These are phyloP conservation scores for Saccharomyces pastorianus DNA, from an alignment of 1,139 yeast genomes.

Conservation along the genomic window DNA sequence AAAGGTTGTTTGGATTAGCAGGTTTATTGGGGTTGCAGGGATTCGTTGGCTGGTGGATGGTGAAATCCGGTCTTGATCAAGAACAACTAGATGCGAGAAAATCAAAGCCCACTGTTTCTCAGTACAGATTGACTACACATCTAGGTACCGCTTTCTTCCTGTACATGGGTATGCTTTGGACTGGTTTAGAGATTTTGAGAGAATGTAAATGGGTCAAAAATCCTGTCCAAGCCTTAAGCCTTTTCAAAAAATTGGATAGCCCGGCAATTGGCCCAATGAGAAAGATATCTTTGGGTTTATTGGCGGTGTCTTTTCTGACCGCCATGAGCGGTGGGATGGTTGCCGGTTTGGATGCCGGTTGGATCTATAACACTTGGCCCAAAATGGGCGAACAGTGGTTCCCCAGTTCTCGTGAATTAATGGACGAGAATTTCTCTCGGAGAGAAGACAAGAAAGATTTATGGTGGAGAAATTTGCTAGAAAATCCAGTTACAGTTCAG, in stretches of 20 bases:
- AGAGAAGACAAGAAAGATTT: conserved; percentile 61
- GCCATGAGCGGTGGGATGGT: conserved; percentile 98
- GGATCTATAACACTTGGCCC: conserved; percentile 93
- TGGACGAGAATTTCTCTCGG: conserved; percentile 68
- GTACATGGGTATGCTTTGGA: conserved; percentile 83
- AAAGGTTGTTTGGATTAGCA: conserved; percentile 62
- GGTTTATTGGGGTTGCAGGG: conserved; percentile 86
- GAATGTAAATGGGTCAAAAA: conserved; percentile 62
- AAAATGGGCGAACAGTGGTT: conserved; percentile 78
- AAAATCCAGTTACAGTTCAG: conserved; percentile 97
- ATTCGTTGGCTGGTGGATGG: conserved; percentile 99
- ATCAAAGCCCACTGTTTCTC: conserved; percentile 92
- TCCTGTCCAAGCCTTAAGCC: conserved; percentile 46
- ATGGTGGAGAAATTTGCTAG: conserved; percentile 87
- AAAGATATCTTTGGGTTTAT: conserved; percentile 45
- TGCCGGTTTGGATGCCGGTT: conserved; percentile 96
- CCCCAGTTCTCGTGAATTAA: conserved; percentile 66
- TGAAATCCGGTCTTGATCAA: conserved; percentile 85
- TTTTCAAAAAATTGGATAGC: conserved; percentile 46
- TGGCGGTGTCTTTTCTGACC: conserved; percentile 68
- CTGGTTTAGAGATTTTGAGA: conserved; percentile 75
- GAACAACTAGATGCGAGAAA: conserved; percentile 69
- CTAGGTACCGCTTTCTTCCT: conserved; percentile 86
- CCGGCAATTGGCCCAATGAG: conserved; percentile 55
- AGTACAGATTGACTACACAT: conserved; percentile 88